Base-by-base conservation (phyloP, 805 yeast species). In the Saturnispora serradocipensis region DNA sequence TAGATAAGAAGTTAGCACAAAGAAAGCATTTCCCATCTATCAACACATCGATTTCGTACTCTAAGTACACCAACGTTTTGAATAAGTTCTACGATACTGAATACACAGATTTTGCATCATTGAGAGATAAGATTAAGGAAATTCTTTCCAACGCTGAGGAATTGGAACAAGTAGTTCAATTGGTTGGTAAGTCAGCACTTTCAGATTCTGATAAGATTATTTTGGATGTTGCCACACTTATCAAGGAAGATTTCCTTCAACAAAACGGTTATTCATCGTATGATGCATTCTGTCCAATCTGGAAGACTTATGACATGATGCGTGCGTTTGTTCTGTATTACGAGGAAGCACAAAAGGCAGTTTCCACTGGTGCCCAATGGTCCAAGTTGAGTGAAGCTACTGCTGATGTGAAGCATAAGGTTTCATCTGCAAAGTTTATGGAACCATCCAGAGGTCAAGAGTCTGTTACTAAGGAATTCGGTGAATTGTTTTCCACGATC, bases 21-120 rank as follows among this genome's bases (percentile, higher is more conserved):
- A 90, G 99, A 79, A 93, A 93, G 75, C 99, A 93, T 76, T 93
- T 93, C 88, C 99, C 99, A 62, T 91, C 98, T 35, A 87, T 93
- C 68, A 93, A 93, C 74, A 93, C 99, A 13, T 79, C 95, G 10
- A 90, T 88, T 25, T 93, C 99, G 20, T 93, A 93, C 74, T 93
- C 99, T 61, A 93, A 93, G 76, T 93, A 93, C 74, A 90, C 96
- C 52, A 84, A 76, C 63, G 88, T 88, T 46, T 78, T 93, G 71
- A 77, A 81, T 73, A 86, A 84, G 68, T 93, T 80, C 72, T 93
- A 93, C 72, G 95, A 86, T 55, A 64, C 75, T 48, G 81, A 84
- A 71, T 90, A 82, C 70, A 95, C 97, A 52, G 97, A 88, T 62
- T 93, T 89, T 77, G 90, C 98, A 50, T 67, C 74, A 24, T 79